phyloP scores from a whole-genome alignment of 2,329 filamentous ascomycete species.

The Aspergillus japonicus region DNA sequence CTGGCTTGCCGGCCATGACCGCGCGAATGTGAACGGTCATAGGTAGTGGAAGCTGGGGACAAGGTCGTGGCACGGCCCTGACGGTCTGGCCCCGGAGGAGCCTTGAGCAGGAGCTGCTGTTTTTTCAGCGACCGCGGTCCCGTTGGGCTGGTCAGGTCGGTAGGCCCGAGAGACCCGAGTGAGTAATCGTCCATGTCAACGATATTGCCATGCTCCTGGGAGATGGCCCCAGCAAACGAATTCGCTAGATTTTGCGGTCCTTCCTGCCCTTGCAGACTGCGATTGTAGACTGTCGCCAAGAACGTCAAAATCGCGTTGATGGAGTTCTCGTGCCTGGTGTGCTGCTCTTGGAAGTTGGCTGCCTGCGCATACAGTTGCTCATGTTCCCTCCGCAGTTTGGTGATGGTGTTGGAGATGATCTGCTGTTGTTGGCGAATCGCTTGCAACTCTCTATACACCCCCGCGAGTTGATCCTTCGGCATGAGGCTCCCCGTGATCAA shows the following conservation, averaged over 20 bases:
- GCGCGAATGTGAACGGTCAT: slow-evolving; percentile 31
- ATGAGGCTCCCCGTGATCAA: slow-evolving; percentile 45
- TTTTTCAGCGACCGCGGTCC: slow-evolving; percentile 46
- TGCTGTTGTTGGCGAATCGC: slow-evolving; percentile 83
- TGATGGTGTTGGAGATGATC: slow-evolving; percentile 79
- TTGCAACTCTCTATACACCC: slow-evolving; percentile 75
- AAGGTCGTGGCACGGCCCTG: slow-evolving; percentile 36
- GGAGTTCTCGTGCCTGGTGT: slow-evolving; percentile 95
- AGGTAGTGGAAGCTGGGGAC: slow-evolving; percentile 36
- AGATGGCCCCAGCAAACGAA: slow-evolving; percentile 75
- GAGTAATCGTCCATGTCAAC: slow-evolving; percentile 59
- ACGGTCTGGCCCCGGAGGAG: slow-evolving; percentile 34
- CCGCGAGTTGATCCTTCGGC: slow-evolving; percentile 70
- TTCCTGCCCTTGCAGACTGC: slow-evolving; percentile 82
- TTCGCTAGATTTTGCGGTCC: slow-evolving; percentile 75
- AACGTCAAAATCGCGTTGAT: slow-evolving; percentile 99
- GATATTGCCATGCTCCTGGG: slow-evolving; percentile 60
- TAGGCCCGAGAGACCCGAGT: slow-evolving; percentile 35
- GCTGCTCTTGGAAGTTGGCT: slow-evolving; percentile 81
- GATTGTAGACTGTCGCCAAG: slow-evolving; percentile 91
- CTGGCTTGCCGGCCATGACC: slow-evolving; percentile 32
- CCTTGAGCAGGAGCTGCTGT: slow-evolving; percentile 48
- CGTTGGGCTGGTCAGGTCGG: slow-evolving; percentile 34
- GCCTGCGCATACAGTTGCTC: slow-evolving; percentile 85
- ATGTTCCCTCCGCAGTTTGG: slow-evolving; percentile 78